Evolutionary conservation across 2,329 filamentous ascomycete species (phyloP).

Genomic region (Aspergillus sp.): DNA sequence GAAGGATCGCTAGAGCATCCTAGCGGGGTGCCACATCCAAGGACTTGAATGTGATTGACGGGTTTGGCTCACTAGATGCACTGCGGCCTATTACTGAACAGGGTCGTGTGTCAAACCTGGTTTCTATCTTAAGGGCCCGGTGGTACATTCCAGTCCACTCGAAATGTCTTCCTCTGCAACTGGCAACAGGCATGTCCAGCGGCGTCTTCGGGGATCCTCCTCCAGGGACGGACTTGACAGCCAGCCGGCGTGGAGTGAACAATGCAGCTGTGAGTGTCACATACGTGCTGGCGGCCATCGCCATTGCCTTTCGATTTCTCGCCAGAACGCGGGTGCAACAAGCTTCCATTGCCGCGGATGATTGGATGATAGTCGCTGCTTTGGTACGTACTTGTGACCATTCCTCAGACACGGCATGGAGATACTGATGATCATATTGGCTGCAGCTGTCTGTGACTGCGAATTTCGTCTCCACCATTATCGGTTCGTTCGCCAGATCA

Average conservation of each 20-base stretch:
- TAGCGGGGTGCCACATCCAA: too few species aligned
- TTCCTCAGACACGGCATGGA: neutral
- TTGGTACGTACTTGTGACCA: neutral
- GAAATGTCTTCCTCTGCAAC: neutral
- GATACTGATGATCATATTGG: neutral
- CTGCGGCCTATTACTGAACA: too few species aligned
- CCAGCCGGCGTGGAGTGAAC: neutral
- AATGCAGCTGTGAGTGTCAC: slow-evolving; percentile 6
- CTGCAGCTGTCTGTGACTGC: neutral
- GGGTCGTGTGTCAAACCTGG: too few species aligned
- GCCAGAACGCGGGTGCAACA: slow-evolving; percentile 1
- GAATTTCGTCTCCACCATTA: neutral
- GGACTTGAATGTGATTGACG: too few species aligned
- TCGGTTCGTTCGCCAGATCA: neutral
- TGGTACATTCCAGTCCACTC: neutral
- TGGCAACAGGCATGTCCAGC: neutral
- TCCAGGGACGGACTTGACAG: slow-evolving; percentile 1
- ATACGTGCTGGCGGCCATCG: neutral
- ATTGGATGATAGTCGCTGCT: slow-evolving; percentile 7
- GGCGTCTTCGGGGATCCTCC: slow-evolving; percentile 1
- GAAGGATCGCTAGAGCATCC: too few species aligned
- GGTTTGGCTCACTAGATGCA: too few species aligned
- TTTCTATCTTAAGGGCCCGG: neutral
- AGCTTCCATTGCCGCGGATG: slow-evolving; percentile 3
- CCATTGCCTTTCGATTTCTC: neutral